Evolutionary conservation across 352 stramenopile genomes (phyloP).

Genomic region (Pythium rhizo-oryzae): DNA sequence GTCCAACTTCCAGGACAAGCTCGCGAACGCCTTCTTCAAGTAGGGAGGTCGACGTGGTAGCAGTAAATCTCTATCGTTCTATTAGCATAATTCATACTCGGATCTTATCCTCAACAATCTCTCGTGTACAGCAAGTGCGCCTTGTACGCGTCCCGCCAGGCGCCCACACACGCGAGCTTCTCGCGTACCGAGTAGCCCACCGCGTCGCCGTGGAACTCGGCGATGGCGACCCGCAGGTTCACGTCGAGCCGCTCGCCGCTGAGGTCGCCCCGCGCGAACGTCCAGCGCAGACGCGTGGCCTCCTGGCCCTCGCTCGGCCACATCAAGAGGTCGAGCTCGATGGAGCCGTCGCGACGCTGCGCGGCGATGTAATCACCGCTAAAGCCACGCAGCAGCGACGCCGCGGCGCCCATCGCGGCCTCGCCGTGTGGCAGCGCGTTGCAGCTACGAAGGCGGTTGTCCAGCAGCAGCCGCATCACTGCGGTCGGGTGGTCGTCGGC

Average conservation of each 20-base stretch:
- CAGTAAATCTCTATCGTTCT: not conserved
- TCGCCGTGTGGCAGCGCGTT: conserved; percentile 15
- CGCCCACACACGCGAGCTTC: not conserved
- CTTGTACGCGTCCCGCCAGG: conserved; percentile 6
- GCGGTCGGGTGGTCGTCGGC: not conserved
- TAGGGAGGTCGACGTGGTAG: no score
- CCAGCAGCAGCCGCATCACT: conserved; percentile 11
- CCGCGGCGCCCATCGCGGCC: conserved; percentile 1
- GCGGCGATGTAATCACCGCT: conserved; percentile 14
- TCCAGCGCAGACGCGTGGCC: conserved; percentile 3
- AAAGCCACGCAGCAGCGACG: not conserved
- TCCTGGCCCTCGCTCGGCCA: not conserved
- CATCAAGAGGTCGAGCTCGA: conserved; percentile 17
- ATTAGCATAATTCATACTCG: not conserved
- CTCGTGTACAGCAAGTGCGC: conserved; percentile 8
- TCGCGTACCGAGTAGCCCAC: not conserved
- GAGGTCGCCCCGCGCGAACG: not conserved
- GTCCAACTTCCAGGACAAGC: conserved; percentile 27
- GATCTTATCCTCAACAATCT: not conserved
- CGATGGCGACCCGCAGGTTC: conserved; percentile 1
- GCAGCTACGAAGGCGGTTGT: conserved; percentile 15
- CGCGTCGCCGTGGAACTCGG: not conserved
- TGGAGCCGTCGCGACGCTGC: conserved; percentile 3
- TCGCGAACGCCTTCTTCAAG: conserved; percentile 22
- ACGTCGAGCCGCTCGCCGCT: conserved; percentile 5